Percentiles rank a stretch among this genome's conserved stretches.
phyloP scores from a whole-genome alignment of 176 grass and related monocot species.

The Saccharum spontaneum region DNA sequence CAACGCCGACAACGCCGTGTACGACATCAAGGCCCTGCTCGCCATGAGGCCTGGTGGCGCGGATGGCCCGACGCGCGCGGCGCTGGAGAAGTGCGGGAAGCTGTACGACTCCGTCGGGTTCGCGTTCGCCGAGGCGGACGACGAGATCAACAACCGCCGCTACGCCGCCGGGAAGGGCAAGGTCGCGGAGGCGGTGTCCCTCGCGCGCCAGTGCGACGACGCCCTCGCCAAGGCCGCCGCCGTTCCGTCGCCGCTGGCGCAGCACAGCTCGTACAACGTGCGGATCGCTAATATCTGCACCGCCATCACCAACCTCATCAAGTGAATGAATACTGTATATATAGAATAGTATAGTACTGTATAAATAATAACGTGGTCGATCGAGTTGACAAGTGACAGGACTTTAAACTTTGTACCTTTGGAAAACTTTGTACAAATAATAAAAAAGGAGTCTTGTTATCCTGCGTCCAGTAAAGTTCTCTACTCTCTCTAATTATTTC shows the following conservation, averaged over 20 bases:
- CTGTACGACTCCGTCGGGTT: constrained; percentile 23
- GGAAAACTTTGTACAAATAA: no score
- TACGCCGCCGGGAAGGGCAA: constrained; percentile 23
- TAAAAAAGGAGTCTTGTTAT: no score
- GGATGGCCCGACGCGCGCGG: not conserved
- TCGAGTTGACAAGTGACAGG: no score
- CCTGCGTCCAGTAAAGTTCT: no score
- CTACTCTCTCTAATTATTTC: no score
- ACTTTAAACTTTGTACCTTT: no score
- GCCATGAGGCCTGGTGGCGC: no score
- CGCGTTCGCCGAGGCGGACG: constrained; percentile 36
- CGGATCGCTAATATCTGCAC: constrained; percentile 27
- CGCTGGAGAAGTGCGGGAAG: constrained; percentile 30
- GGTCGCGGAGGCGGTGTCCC: constrained; percentile 6
- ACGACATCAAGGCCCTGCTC: constrained; percentile 17
- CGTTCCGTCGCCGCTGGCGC: constrained; percentile 23
- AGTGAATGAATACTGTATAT: constrained; percentile 11
- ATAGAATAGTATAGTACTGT: not conserved
- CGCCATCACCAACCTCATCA: constrained; percentile 49
- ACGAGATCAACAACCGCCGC: constrained; percentile 42
- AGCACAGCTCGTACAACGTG: constrained; percentile 17
- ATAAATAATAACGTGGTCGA: no score
- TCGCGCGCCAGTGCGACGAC: constrained; percentile 42
- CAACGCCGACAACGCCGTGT: constrained; percentile 24
- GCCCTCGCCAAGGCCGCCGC: constrained; percentile 33